These are phyloP conservation scores for Gastrolobium bilobum DNA, from an alignment of 306 rosid genomes.

Conservation along the genomic window DNA sequence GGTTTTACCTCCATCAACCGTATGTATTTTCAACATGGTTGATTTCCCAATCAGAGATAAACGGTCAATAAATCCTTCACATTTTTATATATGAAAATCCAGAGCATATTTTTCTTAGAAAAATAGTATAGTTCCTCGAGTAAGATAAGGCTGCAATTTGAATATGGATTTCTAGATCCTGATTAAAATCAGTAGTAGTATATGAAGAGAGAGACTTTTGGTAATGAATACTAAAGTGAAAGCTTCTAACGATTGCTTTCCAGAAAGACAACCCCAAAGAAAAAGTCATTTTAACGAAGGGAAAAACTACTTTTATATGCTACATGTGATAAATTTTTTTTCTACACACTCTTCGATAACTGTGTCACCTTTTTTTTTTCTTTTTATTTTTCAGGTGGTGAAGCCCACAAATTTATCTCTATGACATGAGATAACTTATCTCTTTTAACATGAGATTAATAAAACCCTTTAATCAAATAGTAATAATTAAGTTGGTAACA, in stretches of 20 bases:
- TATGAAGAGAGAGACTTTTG: too few relatives aligned
- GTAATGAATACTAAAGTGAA: conserved; percentile 35
- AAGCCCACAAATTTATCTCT: too few relatives aligned
- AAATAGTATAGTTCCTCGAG: conserved; percentile 6
- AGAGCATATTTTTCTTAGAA: neutral
- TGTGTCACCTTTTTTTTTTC: too few relatives aligned
- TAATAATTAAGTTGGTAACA: too few relatives aligned
- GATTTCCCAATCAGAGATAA: neutral
- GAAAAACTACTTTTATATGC: too few relatives aligned
- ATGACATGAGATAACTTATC: too few relatives aligned
- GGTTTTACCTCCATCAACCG: neutral
- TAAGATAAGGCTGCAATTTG: conserved; percentile 27
- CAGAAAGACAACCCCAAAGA: conserved; percentile 35
- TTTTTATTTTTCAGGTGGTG: too few relatives aligned
- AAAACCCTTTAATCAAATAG: too few relatives aligned
- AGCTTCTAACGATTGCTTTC: conserved; percentile 45
- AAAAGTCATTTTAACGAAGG: neutral
- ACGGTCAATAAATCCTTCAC: neutral
- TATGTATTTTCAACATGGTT: neutral
- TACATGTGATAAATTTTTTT: too few relatives aligned
- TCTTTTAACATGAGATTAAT: too few relatives aligned
- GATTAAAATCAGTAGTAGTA: too few relatives aligned
- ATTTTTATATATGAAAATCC: neutral
- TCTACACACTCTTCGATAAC: too few relatives aligned
- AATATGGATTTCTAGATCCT: neutral